Percentiles rank a stretch among this genome's conserved stretches.
Evolutionary conservation across 257 asterid genomes (phyloP).

Genomic region (Solanum peruvianum): DNA sequence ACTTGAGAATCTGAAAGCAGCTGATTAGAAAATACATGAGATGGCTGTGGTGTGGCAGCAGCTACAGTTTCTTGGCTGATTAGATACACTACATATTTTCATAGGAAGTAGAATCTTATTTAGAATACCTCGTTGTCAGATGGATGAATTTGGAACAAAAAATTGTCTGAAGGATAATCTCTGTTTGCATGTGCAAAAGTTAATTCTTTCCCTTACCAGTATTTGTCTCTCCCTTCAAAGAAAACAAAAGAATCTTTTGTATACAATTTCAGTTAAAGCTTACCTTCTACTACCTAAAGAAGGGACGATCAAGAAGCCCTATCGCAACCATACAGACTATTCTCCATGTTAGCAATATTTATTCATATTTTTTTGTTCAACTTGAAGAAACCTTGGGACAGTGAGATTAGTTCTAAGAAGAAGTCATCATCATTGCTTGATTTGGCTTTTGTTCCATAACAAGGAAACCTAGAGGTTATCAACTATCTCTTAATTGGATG

Average conservation of each 20-base stretch:
- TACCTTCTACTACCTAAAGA: background rate
- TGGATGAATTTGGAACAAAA: background rate
- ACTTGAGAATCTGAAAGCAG: background rate
- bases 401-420: background rate
- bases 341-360: background rate
- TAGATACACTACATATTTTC: background rate
- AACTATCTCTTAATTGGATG: background rate
- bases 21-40: background rate
- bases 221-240: background rate
- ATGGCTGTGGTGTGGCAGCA: background rate
- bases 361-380: background rate
- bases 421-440: background rate
- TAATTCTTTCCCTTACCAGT: background rate
- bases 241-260: background rate
- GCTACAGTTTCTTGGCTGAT: background rate
- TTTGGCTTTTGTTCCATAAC: background rate
- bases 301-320: background rate
- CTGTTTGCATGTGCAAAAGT: background rate
- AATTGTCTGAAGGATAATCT: background rate
- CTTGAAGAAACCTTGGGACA: background rate
- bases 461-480: background rate
- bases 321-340: background rate
- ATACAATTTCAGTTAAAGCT: background rate
- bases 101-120: background rate
- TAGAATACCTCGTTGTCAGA: background rate